Base-by-base conservation (phyloP, 176 grass and related monocot species). In the Pontederia paniculata region DNA sequence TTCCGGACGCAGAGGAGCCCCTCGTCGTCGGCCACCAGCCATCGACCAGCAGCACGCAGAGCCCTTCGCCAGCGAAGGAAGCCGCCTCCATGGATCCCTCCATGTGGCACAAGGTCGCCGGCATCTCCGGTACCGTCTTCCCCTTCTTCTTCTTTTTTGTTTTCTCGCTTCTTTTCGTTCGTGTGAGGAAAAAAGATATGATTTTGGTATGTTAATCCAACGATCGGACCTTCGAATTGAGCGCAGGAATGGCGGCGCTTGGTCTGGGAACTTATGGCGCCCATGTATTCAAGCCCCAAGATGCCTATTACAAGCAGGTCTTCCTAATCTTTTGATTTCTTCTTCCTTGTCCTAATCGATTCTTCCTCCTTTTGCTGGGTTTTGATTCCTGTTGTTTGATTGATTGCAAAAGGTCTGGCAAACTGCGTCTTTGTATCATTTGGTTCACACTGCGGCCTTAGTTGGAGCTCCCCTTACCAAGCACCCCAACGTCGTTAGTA, bases 31-130 rank as follows among this genome's bases (percentile, higher is more conserved):
- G 25, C 25, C 25, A 31, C 25, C 25, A 31, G 25, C 1, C 25
- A 31, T 5, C 25, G 25, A 31, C 25, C 25, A 31, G 25, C 25
- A 31, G 25, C 25, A 1, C 25, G 25, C 25, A 2, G 25, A 31
- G 25, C 25, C 25, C 25, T 31, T 31, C 25, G 25, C 25, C 3
- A 31, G 25, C 25, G 25, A 31, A 41, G 56, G 23, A 2, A 1
- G 18, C 9, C 43, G 15, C 16, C 4, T 31, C 25, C 1, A 84
- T 48, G 53, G 52, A 90, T 72, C 83, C 86, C 18, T 79, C 69
- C 74, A 14, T 87, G 17, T 97, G 93, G 93, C 93, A 90, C 67
- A 97, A 84, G 83, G 83, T 88, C 56, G 93, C 91, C 58, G 91
- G 74, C 65, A 74, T 97, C 52, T 97, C 91, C 57, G 86, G 91